A percentile compares a stretch with the other conserved stretches of the same genome.
Evolutionary conservation across 2,329 filamentous ascomycete species (phyloP).

Genomic region (Xylaria digitata): DNA sequence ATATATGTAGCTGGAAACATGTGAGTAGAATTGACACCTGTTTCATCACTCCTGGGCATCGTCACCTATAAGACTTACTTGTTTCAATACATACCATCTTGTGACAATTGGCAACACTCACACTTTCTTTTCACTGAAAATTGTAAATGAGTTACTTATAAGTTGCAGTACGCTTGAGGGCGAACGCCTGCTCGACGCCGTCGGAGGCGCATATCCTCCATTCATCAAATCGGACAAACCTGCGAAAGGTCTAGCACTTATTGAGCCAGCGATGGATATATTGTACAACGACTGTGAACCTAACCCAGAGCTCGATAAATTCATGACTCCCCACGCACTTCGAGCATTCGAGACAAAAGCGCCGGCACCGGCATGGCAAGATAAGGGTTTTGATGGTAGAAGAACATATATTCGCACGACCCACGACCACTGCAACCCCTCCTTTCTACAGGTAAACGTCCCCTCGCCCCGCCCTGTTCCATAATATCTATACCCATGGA

Average conservation of each 20-base stretch:
- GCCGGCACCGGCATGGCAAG: slow-evolving; percentile 40
- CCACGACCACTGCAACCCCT: slow-evolving; percentile 42
- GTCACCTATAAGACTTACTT: not conserved
- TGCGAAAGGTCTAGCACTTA: slow-evolving; percentile 35
- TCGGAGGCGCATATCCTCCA: slow-evolving; percentile 39
- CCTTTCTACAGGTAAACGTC: slow-evolving; percentile 31
- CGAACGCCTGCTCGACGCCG: slow-evolving; percentile 33
- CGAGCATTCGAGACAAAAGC: slow-evolving; percentile 38
- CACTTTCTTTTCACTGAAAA: not conserved
- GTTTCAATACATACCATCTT: not conserved
- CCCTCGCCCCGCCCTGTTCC: not conserved
- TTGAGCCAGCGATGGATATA: slow-evolving; percentile 42
- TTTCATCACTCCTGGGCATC: not conserved
- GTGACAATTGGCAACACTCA: not conserved
- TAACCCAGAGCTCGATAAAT: slow-evolving; percentile 27
- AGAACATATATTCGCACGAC: slow-evolving; percentile 40
- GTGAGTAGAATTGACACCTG: slow-evolving; percentile 1
- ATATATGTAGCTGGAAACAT: slow-evolving; percentile 41
- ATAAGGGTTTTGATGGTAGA: slow-evolving; percentile 38
- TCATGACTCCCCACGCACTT: slow-evolving; percentile 38
- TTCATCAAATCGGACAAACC: slow-evolving; percentile 42
- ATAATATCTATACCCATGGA: too few relatives aligned
- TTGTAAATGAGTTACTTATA: not conserved
- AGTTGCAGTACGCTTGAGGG: slow-evolving; percentile 34
- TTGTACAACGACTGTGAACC: slow-evolving; percentile 43